Base-by-base conservation (phyloP, 495 filamentous ascomycete species). In the Staphylotrichum longicolle region DNA sequence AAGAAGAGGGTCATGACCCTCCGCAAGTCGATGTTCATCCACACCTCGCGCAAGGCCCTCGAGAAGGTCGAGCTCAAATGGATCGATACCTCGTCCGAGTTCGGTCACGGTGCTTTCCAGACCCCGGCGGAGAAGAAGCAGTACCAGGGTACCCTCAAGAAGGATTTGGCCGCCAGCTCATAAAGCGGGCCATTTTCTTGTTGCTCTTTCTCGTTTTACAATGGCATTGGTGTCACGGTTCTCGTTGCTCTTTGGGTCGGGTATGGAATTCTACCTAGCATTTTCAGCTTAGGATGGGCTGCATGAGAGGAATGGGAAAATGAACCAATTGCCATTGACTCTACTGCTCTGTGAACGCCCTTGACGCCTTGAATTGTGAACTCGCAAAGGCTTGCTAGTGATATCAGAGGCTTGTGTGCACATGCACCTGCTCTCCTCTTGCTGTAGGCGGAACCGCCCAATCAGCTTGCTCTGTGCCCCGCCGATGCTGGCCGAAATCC, bases 11-110 rank as follows among this genome's bases (percentile, higher is more conserved):
- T 99, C 75, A 92, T 98, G 87, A 99, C 95, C 66, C 87, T 99
- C 66, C 90, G 95, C 75, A 99, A 99, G 85, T 96, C 95, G 54
- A 94, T 99, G 83, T 99, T 95, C 87, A 86, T 83, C 65, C 95
- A 99, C 86, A 97, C 93, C 61, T 95, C 87, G 73, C 83, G 95
- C 73, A 90, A 88, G 77, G 90, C 95, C 44, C 83, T 95, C 75
- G 95, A 99, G 89, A 98, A 98, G 88, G 88, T 97, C 74, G 93
- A 97, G 64, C 89, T 99, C 81, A 99, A 99, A 82, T 99, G 95
- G 95, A 98, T 99, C 86, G 95, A 99, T 74, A 99, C 95, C 67
- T 96, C 92, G 50, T 96, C 91, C 80, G 96, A 99, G 86, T 99
- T 98, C 83, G 95, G 95, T 78, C 95, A 99, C 83, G 95, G 95